Percentiles rank a stretch among this genome's conserved stretches.
Conservation (phyloP, 1,284 basidiomycete species). For the Pascua sp. region DNA sequence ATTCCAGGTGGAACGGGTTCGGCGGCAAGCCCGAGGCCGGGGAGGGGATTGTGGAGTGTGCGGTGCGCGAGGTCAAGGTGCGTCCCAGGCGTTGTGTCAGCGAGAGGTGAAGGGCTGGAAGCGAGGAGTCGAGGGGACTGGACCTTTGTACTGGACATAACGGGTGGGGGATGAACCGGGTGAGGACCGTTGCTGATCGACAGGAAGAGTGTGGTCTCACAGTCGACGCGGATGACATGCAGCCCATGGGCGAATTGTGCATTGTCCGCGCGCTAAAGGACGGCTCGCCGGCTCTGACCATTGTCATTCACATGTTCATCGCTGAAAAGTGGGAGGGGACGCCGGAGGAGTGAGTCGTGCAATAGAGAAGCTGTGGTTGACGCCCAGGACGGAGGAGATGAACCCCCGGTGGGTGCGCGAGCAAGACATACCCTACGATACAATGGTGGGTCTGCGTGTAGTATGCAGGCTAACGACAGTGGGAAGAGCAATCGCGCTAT, state of each 20-base stretch:
- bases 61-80: conserved; percentile 58
- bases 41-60: conserved; percentile 62
- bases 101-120: too few species aligned
- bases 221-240: conserved; percentile 45
- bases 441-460: conserved; percentile 20
- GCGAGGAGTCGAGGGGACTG: too few species aligned
- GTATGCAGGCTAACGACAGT: conserved; percentile 17
- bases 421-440: conserved; percentile 18
- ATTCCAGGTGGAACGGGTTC: conserved; percentile 64
- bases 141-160: too few species aligned
- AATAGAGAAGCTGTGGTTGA: neutral
- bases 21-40: conserved; percentile 67
- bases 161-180: neutral
- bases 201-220: conserved; percentile 75
- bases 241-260: conserved; percentile 13
- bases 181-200: neutral
- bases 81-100: neutral
- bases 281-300: neutral
- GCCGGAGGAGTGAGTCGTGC: conserved; percentile 19
- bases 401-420: conserved; percentile 28
- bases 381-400: conserved; percentile 37
- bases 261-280: conserved; percentile 5
- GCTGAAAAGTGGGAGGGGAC: conserved; percentile 15
- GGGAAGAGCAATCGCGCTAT: conserved; percentile 34
- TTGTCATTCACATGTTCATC: neutral